These are phyloP conservation scores for Bondarzewia mesenterica DNA, from an alignment of 1,284 basidiomycete species.

Conservation along the genomic window DNA sequence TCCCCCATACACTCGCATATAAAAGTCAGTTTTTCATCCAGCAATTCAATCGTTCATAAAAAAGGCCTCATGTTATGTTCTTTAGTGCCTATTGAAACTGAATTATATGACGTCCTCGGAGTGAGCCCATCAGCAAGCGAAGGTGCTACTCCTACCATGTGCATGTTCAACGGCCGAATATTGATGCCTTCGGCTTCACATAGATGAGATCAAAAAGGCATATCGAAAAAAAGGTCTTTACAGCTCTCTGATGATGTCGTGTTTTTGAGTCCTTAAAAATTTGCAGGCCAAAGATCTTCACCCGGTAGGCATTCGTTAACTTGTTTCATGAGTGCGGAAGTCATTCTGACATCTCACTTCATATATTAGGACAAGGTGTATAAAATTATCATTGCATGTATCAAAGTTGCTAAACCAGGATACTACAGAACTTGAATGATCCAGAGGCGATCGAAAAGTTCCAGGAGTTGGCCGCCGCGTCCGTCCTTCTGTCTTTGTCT, in stretches of 20 bases:
- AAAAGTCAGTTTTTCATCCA: conserved; percentile 6
- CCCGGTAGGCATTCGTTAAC: conserved; percentile 51
- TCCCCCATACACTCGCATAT: conserved; percentile 3
- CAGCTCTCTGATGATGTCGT: conserved; percentile 5
- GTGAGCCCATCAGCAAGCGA: conserved; percentile 62
- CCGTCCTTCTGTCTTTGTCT: conserved; percentile 23
- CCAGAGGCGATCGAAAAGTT: conserved; percentile 74
- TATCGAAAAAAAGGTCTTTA: conserved; percentile 79
- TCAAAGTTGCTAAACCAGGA: background rate
- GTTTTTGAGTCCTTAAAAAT: conserved; percentile 16
- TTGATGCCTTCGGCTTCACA: conserved; percentile 7
- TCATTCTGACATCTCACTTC: conserved; percentile 4
- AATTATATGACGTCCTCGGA: conserved; percentile 76
- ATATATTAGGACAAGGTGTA: conserved; percentile 54
- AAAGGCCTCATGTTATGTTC: too few species aligned
- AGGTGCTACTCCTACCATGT: conserved; percentile 33
- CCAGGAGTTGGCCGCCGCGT: conserved; percentile 85
- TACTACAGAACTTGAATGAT: conserved; percentile 67
- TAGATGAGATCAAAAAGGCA: conserved; percentile 86
- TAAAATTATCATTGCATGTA: background rate
- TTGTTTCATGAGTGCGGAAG: conserved; percentile 1
- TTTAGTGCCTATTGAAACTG: conserved; percentile 68
- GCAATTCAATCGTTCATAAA: conserved; percentile 24
- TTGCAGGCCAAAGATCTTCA: conserved; percentile 82
- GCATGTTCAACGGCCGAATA: background rate